phyloP scores from a whole-genome alignment of 352 stramenopile genomes.

The Phytopythium delawarense region DNA sequence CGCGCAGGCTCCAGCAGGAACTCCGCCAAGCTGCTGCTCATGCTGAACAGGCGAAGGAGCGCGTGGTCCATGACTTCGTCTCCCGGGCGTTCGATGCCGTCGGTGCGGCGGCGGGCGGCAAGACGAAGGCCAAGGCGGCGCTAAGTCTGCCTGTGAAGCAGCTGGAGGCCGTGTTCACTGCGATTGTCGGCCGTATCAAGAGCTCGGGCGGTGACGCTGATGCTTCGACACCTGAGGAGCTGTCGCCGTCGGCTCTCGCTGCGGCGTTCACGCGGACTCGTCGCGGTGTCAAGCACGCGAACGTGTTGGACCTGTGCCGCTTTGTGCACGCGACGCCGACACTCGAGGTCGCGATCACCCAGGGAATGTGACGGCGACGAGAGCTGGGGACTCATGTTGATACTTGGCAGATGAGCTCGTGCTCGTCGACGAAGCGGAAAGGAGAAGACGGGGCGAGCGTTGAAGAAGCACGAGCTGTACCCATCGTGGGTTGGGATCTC shows the following conservation, averaged over 20 bases:
- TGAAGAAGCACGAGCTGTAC: neutral
- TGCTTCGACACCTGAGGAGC: neutral
- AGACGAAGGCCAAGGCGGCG: constrained; percentile 22
- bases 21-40: constrained; percentile 42
- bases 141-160: constrained; percentile 38
- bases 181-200: constrained; percentile 8
- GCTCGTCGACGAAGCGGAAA: no score
- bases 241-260: neutral
- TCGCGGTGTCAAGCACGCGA: constrained; percentile 40
- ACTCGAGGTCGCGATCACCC: constrained; percentile 9
- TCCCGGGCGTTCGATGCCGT: constrained; percentile 36
- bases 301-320: constrained; percentile 58
- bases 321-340: constrained; percentile 37
- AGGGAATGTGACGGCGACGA: neutral
- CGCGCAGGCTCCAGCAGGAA: constrained; percentile 42
- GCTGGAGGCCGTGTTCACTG: constrained; percentile 37
- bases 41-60: constrained; percentile 40
- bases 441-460: no score
- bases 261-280: constrained; percentile 31
- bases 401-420: no score
- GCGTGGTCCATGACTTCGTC: constrained; percentile 44
- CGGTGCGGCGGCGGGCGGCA: neutral
- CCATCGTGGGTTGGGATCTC: neutral
- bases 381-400: no score
- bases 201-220: neutral